A percentile compares a stretch with the other conserved stretches of the same genome.
Evolutionary conservation across 441 rosid genomes (phyloP).

Genomic region (Pelargonium australe): DNA sequence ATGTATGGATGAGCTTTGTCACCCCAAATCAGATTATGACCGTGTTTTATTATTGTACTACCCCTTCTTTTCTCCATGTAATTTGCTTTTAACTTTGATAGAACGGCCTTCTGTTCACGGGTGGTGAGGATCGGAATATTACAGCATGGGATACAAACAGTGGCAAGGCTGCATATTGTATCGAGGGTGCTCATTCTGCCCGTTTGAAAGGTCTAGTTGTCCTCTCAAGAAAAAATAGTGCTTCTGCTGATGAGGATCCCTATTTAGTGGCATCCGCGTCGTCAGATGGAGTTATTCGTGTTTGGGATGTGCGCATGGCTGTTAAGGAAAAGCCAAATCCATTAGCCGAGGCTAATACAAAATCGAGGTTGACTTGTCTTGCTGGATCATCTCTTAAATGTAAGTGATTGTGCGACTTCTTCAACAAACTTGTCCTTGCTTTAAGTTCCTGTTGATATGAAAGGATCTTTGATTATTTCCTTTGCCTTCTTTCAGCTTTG

Average conservation of each 20-base stretch:
- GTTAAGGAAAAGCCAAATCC: conserved; percentile 58
- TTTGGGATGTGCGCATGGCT: conserved; percentile 85
- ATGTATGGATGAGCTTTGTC: not conserved
- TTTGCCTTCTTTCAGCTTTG: conserved; percentile 29
- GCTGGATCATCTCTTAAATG: conserved; percentile 80
- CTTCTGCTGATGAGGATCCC: conserved; percentile 50
- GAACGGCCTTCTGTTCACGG: conserved; percentile 72
- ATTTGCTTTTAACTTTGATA: conserved; percentile 25
- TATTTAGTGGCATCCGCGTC: conserved; percentile 74
- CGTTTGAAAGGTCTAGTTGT: conserved; percentile 85
- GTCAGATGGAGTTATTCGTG: conserved; percentile 81
- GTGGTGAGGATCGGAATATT: conserved; percentile 82
- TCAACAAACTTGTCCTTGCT: not conserved
- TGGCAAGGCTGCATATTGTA: conserved; percentile 68
- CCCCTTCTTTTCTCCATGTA: not conserved
- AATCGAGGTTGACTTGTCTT: conserved; percentile 88
- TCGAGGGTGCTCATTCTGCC: conserved; percentile 67
- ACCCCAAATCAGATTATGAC: no score
- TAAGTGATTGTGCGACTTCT: conserved; percentile 29
- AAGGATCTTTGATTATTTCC: conserved; percentile 1
- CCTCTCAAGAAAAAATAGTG: conserved; percentile 46
- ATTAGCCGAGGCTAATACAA: conserved; percentile 72
- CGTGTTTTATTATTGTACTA: no score
- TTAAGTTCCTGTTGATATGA: not conserved
- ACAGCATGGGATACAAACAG: conserved; percentile 85